Evolutionary conservation across 345 rosid genomes (phyloP).

Genomic region (Sapria himalayana): DNA sequence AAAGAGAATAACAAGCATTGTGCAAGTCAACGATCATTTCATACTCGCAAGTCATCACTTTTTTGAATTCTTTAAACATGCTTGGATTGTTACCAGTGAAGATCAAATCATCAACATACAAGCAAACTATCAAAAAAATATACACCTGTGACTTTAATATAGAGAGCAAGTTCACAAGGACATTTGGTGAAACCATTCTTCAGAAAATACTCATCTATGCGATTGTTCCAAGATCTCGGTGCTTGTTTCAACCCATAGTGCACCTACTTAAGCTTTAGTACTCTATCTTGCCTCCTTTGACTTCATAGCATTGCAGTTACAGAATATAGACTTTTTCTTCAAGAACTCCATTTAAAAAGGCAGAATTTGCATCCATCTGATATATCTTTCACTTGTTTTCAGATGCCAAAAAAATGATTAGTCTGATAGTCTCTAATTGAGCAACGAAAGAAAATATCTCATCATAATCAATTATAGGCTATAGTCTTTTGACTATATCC

Average conservation of each 20-base stretch:
- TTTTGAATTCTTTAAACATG: not conserved
- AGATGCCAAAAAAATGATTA: not conserved
- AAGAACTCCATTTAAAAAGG: not conserved
- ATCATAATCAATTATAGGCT: too few relatives aligned
- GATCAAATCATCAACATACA: not conserved
- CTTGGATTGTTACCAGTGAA: not conserved
- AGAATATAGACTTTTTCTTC: not conserved
- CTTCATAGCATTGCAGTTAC: not conserved
- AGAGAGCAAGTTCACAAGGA: too few relatives aligned
- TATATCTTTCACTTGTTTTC: not conserved
- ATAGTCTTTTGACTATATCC: not conserved
- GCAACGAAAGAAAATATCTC: too few relatives aligned
- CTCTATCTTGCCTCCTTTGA: not conserved
- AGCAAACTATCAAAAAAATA: not conserved
- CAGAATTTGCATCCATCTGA: not conserved
- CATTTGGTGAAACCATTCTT: not conserved
- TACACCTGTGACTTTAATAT: not conserved
- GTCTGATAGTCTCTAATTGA: not conserved
- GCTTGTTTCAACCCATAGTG: not conserved
- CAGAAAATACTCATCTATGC: not conserved
- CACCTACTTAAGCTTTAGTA: too few relatives aligned
- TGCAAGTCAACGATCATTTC: not conserved
- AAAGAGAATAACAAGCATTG: not conserved
- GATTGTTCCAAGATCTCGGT: not conserved
- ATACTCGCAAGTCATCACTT: not conserved